phyloP scores from a whole-genome alignment of 345 rosid species.

The Hibiscus trionum region DNA sequence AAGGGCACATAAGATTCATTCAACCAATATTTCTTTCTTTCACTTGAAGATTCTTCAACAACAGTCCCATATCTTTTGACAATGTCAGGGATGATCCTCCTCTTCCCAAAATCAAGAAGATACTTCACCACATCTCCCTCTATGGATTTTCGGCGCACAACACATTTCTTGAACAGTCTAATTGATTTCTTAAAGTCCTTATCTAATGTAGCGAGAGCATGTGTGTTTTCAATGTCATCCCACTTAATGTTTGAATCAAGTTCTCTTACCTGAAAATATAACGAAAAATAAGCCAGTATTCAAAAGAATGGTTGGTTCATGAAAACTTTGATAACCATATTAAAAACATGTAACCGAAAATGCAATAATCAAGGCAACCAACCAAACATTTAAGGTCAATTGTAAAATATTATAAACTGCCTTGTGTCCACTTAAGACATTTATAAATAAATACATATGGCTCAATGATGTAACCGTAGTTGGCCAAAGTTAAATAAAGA shows the following conservation, averaged over 20 bases:
- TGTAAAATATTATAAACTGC: conserved; percentile 2
- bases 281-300: not conserved
- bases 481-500: not conserved
- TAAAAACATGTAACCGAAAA: not conserved
- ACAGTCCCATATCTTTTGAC: conserved; percentile 59
- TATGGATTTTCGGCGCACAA: conserved; percentile 62
- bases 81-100: conserved; percentile 75
- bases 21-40: conserved; percentile 87
- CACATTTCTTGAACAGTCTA: conserved; percentile 78
- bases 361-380: not conserved
- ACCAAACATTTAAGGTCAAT: not conserved
- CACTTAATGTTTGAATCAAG: conserved; percentile 73
- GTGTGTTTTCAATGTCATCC: conserved; percentile 79
- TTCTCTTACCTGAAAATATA: conserved; percentile 67
- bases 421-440: not conserved
- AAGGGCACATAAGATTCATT: conserved; percentile 69
- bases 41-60: conserved; percentile 83
- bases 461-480: not conserved
- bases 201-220: conserved; percentile 47
- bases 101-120: conserved; percentile 98
- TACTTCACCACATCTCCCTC: conserved; percentile 59
- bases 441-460: not conserved
- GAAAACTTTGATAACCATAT: not conserved
- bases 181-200: conserved; percentile 68
- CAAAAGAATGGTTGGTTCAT: not conserved